Evolutionary conservation across 768 basidiomycete species (phyloP).

Genomic region (Naganishia friedmannii): DNA sequence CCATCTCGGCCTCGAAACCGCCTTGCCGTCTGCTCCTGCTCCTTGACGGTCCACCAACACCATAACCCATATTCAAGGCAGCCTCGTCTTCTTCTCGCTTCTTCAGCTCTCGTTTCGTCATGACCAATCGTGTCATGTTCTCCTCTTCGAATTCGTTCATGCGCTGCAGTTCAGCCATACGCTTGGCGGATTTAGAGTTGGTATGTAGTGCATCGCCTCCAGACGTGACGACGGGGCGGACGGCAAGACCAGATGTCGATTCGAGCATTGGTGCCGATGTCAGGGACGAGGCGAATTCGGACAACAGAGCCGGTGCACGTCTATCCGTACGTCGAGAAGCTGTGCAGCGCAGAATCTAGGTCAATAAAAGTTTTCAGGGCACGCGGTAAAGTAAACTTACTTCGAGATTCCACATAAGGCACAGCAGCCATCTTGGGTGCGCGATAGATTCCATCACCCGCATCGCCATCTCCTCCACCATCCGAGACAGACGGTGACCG

Average conservation of each 20-base stretch:
- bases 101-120: slow-evolving; percentile 80
- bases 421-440: slow-evolving; percentile 86
- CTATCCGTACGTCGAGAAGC: slow-evolving; percentile 54
- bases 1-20: slow-evolving; percentile 51
- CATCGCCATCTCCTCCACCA: slow-evolving; percentile 33
- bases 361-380: background rate
- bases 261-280: slow-evolving; percentile 50
- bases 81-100: slow-evolving; percentile 75
- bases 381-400: slow-evolving; percentile 48
- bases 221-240: slow-evolving; percentile 44
- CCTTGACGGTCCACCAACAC: slow-evolving; percentile 43
- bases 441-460: slow-evolving; percentile 48
- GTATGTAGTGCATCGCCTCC: slow-evolving; percentile 38
- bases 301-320: slow-evolving; percentile 53
- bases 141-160: slow-evolving; percentile 90
- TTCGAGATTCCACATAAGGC: slow-evolving; percentile 68
- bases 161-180: slow-evolving; percentile 73
- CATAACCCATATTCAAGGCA: slow-evolving; percentile 73
- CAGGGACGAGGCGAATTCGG: slow-evolving; percentile 49
- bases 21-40: slow-evolving; percentile 45
- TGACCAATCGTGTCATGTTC: slow-evolving; percentile 82
- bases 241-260: slow-evolving; percentile 52
- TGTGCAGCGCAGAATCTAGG: background rate
- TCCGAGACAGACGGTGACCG: slow-evolving; percentile 25
- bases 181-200: slow-evolving; percentile 59